A percentile compares a stretch with the other conserved stretches of the same genome.
phyloP scores from a whole-genome alignment of 768 basidiomycete species.

The Leccinum olivaceopallidum region DNA sequence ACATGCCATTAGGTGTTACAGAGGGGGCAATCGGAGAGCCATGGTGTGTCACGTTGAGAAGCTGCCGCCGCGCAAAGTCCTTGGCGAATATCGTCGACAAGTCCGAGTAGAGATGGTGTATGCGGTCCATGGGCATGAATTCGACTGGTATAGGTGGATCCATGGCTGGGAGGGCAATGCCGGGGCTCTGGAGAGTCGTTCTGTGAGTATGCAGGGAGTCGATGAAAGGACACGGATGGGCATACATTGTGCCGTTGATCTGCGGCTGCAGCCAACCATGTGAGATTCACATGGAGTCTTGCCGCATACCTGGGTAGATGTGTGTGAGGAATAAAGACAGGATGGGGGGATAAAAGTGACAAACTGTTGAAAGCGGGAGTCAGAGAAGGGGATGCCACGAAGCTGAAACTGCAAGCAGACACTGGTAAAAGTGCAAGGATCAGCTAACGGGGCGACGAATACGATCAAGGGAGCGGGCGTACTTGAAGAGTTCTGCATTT shows the following conservation, averaged over 20 bases:
- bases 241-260: constrained; percentile 57
- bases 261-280: constrained; percentile 69
- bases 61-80: constrained; percentile 51
- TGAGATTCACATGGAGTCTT: constrained; percentile 69
- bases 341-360: constrained; percentile 27
- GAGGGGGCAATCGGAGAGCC: constrained; percentile 20
- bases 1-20: constrained; percentile 28
- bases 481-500: constrained; percentile 73
- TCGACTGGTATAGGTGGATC: constrained; percentile 54
- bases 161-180: constrained; percentile 54
- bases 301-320: constrained; percentile 48
- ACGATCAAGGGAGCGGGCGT: constrained; percentile 16
- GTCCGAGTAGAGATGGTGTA: constrained; percentile 63
- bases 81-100: constrained; percentile 63
- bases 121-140: constrained; percentile 54
- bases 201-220: constrained; percentile 9
- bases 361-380: constrained; percentile 59
- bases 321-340: constrained; percentile 11
- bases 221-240: constrained; percentile 9
- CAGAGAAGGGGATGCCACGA: constrained; percentile 46
- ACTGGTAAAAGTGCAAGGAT: constrained; percentile 35
- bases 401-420: constrained; percentile 61
- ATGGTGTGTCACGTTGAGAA: constrained; percentile 31
- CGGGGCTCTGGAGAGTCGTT: constrained; percentile 28
- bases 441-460: constrained; percentile 5